Conservation (phyloP, 2,329 filamentous ascomycete species). For the Beauveria sp. region DNA sequence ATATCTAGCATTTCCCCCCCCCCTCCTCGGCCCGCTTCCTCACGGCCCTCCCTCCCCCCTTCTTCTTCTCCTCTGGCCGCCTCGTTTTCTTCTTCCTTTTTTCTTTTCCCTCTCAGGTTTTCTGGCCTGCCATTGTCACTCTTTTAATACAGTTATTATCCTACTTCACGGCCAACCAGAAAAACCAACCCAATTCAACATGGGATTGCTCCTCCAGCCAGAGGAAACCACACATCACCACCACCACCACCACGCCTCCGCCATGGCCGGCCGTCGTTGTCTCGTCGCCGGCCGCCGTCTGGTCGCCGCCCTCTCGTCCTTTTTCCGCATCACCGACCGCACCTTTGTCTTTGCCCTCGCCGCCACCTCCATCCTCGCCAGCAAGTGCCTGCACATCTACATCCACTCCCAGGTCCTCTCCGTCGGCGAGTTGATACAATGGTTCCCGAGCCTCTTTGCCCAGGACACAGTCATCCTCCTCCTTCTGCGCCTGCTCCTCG, state of each 20-base stretch:
- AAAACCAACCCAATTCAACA: neutral
- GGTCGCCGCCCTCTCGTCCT: neutral
- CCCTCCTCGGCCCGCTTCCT: neutral
- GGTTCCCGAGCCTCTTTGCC: conserved; percentile 9
- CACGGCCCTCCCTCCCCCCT: neutral
- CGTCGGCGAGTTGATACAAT: conserved; percentile 1
- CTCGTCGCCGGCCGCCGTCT: neutral
- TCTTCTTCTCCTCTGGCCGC: too few relatives aligned
- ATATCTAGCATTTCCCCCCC: neutral
- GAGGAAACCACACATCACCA: neutral
- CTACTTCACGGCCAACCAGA: too few relatives aligned
- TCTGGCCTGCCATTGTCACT: neutral
- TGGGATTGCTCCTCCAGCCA: conserved; percentile 1
- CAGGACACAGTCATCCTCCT: conserved; percentile 11
- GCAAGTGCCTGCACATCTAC: conserved; percentile 13
- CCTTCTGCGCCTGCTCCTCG: conserved; percentile 11
- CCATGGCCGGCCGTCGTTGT: conserved; percentile 2
- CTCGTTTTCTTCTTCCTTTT: neutral
- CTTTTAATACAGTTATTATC: too few relatives aligned
- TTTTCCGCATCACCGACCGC: conserved; percentile 10
- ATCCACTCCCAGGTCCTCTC: conserved; percentile 10
- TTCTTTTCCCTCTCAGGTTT: neutral
- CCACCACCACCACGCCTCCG: neutral
- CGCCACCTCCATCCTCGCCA: conserved; percentile 6
- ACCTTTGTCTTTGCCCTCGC: conserved; percentile 10